A percentile compares a stretch with the other conserved stretches of the same genome.
Evolutionary conservation across 768 basidiomycete species (phyloP).

Genomic region (Pluteus cervinus): DNA sequence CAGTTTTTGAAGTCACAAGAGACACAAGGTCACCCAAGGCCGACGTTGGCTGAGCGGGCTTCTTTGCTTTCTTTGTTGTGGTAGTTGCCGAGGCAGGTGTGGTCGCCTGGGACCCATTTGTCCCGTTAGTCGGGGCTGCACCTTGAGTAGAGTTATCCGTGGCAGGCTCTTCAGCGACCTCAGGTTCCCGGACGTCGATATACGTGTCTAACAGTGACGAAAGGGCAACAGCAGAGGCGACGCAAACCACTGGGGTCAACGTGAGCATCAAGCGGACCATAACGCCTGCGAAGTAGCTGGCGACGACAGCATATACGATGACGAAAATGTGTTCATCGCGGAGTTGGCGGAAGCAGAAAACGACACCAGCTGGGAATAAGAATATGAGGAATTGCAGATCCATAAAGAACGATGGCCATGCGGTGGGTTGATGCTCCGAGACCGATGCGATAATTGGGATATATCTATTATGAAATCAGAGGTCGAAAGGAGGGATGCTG

Average conservation of each 20-base stretch:
- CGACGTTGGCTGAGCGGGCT: conserved; percentile 30
- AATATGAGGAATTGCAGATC: conserved; percentile 97
- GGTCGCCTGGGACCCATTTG: conserved; percentile 18
- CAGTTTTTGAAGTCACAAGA: too few relatives aligned
- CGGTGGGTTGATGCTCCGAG: conserved; percentile 98
- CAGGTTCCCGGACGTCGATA: conserved; percentile 77
- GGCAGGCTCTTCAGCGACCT: conserved; percentile 26
- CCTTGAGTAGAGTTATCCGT: conserved; percentile 20
- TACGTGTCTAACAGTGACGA: conserved; percentile 87
- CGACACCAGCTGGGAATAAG: conserved; percentile 94
- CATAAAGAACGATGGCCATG: conserved; percentile 99
- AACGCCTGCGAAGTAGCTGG: conserved; percentile 98
- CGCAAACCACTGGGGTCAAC: conserved; percentile 94
- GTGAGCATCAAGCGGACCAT: conserved; percentile 99
- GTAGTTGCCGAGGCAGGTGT: conserved; percentile 21
- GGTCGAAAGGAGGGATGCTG: conserved; percentile 7
- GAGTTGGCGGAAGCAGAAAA: conserved; percentile 89
- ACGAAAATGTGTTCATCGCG: conserved; percentile 98
- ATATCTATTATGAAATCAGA: conserved; percentile 42
- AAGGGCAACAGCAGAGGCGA: conserved; percentile 85
- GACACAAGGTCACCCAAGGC: too few relatives aligned
- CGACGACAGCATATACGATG: conserved; percentile 94
- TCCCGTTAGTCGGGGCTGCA: conserved; percentile 9
- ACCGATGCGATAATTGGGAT: conserved; percentile 99
- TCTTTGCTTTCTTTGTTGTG: conserved; percentile 56